Evolutionary conservation across 2,329 filamentous ascomycete species (phyloP), one percentile per base, ranked within the genome.

Genomic region (Neofusicoccum umdonicola): DNA sequence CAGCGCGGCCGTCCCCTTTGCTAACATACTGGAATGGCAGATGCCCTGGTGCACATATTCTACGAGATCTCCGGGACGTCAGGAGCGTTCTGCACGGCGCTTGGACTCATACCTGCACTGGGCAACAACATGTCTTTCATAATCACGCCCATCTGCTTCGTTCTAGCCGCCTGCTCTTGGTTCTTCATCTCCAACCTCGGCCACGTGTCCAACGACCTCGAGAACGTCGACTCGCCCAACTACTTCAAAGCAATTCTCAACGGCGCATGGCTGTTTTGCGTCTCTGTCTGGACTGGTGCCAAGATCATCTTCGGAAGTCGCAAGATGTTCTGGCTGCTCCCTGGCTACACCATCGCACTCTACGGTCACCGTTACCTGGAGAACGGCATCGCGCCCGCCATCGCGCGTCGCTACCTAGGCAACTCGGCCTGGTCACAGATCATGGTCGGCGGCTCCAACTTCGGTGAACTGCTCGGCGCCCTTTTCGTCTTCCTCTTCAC

Each of bases 111-210:
- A 58, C 81, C 81, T 1, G 72, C 74, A 47, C 77, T 83, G 12
- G 82, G 82, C 42, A 83, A 83, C 73, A 84, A 84, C 73, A 80
- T 79, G 64, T 80, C 81, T 47, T 84, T 83, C 72, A 77, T 84
- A 66, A 58, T 58, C 19, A 82, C 81, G 0, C 82, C 82, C 0
- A 76, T 83, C 37, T 81, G 79, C 72, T 84, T 83, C 69, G 67
- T 74, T 6, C 62, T 74, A 37, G 77, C 79, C n/a, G 76, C 78
- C 6, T 67, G 75, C 22, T 66, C 76, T 5, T 84, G 81, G 81
- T 81, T 76, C 71, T 82, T 82, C 69, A 78, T 84, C 64, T 73
- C 73, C n/a, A 76, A 80, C 54, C 73, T 78, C 22, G 73, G 74
- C 52, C 76, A 77, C 66, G 66, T 67, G 31, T 58, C 65, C 8